These are phyloP conservation scores for Aspergillus leporis DNA, from an alignment of 495 filamentous ascomycete species.

Conservation along the genomic window DNA sequence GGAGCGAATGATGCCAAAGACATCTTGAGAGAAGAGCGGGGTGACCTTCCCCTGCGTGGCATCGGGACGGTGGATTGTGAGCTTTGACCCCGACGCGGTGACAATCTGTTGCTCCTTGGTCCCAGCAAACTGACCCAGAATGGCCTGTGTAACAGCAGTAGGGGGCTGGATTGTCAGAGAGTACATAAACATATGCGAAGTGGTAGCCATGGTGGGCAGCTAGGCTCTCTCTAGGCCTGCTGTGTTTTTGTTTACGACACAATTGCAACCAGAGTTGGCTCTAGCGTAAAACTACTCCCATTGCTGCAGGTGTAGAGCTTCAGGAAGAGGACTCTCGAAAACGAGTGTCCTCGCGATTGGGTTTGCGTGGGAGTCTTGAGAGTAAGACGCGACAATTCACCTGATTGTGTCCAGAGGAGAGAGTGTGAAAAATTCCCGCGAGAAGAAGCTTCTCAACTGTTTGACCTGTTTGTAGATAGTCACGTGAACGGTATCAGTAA, in stretches of 20 bases:
- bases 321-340: conserved; percentile 30
- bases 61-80: conserved; percentile 86
- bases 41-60: conserved; percentile 80
- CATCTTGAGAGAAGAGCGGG: conserved; percentile 84
- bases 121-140: conserved; percentile 90
- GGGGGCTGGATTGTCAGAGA: conserved; percentile 91
- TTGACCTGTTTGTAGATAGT: conserved; percentile 20
- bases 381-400: conserved; percentile 12
- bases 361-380: conserved; percentile 9
- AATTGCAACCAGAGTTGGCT: conserved; percentile 35
- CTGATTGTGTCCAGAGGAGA: conserved; percentile 12
- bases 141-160: conserved; percentile 82
- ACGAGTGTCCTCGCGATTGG: conserved; percentile 26
- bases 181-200: conserved; percentile 97
- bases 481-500: conserved; percentile 17
- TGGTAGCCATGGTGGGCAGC: conserved; percentile 81
- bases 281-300: conserved; percentile 42
- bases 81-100: conserved; percentile 85
- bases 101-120: conserved; percentile 96
- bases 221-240: conserved; percentile 21
- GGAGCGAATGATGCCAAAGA: conserved; percentile 90
- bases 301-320: conserved; percentile 31
- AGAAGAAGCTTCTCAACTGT: conserved; percentile 14
- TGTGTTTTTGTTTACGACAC: conserved; percentile 26
- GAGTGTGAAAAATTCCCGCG: conserved; percentile 37